Evolutionary conservation across 495 filamentous ascomycete genomes (phyloP).

Genomic region (Penicillium robsamsonii): DNA sequence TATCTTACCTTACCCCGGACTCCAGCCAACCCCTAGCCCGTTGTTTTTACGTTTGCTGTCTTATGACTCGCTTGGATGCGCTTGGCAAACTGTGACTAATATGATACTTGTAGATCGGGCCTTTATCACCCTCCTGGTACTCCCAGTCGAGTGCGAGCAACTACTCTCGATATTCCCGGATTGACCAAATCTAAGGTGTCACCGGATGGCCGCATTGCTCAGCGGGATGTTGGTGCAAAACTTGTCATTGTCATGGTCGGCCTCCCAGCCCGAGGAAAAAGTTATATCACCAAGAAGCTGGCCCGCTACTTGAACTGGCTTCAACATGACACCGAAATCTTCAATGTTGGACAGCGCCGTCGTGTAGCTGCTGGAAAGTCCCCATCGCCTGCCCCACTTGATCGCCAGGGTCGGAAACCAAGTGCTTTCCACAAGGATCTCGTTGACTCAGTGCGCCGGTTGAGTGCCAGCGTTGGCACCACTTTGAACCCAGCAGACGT

Average conservation of each 20-base stretch:
- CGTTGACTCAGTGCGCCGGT: conserved; percentile 42
- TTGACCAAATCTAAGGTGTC: conserved; percentile 92
- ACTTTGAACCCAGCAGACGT: conserved; percentile 20
- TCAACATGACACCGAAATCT: conserved; percentile 90
- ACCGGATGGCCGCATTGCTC: conserved; percentile 88
- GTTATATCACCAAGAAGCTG: conserved; percentile 97
- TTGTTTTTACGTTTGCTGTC: neutral
- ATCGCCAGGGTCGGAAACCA: conserved; percentile 20
- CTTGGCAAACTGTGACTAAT: conserved; percentile 13
- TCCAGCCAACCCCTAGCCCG: neutral
- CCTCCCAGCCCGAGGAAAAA: conserved; percentile 90
- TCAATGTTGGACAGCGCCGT: conserved; percentile 92
- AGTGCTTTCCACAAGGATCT: conserved; percentile 42
- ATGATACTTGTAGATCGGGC: conserved; percentile 12
- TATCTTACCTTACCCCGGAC: conserved; percentile 3
- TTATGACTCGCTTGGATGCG: neutral
- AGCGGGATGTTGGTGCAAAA: conserved; percentile 90
- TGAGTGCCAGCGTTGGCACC: conserved; percentile 43
- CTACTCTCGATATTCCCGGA: conserved; percentile 81
- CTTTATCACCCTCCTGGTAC: conserved; percentile 43
- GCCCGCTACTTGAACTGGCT: conserved; percentile 95
- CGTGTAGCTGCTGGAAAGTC: conserved; percentile 69
- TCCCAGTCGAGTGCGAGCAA: conserved; percentile 66
- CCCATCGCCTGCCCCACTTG: conserved; percentile 34
- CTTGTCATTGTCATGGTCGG: conserved; percentile 98